Conservation (phyloP, 257 asterid species). For the Fraxinus pennsylvanica region DNA sequence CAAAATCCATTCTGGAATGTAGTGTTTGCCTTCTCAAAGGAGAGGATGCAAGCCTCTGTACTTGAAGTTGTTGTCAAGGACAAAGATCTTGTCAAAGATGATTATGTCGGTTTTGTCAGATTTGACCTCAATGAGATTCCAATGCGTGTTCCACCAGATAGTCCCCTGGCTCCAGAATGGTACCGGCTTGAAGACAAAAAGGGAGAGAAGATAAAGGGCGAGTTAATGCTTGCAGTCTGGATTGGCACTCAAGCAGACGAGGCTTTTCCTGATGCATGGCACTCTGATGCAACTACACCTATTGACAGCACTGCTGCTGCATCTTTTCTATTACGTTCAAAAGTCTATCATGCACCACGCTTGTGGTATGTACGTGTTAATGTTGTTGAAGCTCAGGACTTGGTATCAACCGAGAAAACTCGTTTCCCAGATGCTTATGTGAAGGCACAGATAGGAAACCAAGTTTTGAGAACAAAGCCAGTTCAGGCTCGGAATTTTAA, state of each 20-base stretch:
- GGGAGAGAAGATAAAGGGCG: conserved; percentile 81
- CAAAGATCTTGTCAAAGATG: conserved; percentile 79
- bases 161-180: conserved; percentile 96
- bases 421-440: conserved; percentile 82
- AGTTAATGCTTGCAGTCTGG: conserved; percentile 92
- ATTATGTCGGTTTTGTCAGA: conserved; percentile 67
- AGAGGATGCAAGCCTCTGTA: conserved; percentile 84
- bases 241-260: conserved; percentile 94
- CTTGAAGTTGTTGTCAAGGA: conserved; percentile 86
- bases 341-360: conserved; percentile 89
- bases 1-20: conserved; percentile 80
- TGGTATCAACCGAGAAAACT: conserved; percentile 64
- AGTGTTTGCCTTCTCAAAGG: conserved; percentile 84
- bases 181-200: conserved; percentile 78
- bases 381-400: conserved; percentile 89
- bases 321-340: conserved; percentile 71
- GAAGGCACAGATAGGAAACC: conserved; percentile 87
- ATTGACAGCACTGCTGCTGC: conserved; percentile 74
- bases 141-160: conserved; percentile 86
- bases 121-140: conserved; percentile 88
- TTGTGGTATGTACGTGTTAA: conserved; percentile 88
- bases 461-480: conserved; percentile 77
- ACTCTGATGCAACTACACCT: conserved; percentile 82
- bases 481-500: conserved; percentile 66
- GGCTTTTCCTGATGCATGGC: conserved; percentile 95